phyloP scores from a whole-genome alignment of 768 basidiomycete genomes.

The Xanthoconium purpureum region DNA sequence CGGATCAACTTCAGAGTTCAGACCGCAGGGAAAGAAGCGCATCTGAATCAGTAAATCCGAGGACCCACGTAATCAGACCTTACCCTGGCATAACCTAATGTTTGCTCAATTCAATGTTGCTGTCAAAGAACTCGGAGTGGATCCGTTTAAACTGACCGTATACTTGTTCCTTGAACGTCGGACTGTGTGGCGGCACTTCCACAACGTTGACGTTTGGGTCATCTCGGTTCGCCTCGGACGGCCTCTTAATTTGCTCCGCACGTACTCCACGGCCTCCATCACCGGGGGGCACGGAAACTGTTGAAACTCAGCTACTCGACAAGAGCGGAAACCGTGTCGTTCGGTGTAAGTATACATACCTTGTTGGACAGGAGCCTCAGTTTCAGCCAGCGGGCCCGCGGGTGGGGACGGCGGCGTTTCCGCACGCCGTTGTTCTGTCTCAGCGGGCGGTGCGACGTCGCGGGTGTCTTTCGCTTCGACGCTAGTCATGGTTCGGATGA shows the following conservation, averaged over 20 bases:
- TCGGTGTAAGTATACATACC: slow-evolving; percentile 28
- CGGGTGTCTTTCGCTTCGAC: not conserved
- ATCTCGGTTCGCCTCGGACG: slow-evolving; percentile 25
- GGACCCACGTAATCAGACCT: not conserved
- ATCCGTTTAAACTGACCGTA: slow-evolving; percentile 39
- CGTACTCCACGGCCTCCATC: slow-evolving; percentile 33
- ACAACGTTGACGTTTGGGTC: slow-evolving; percentile 27
- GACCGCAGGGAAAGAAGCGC: not conserved
- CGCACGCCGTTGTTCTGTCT: slow-evolving; percentile 1
- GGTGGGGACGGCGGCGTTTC: slow-evolving; percentile 23
- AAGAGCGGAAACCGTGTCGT: not conserved
- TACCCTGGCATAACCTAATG: slow-evolving; percentile 32
- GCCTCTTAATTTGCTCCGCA: slow-evolving; percentile 25
- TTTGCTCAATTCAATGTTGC: not conserved
- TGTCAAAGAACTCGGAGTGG: not conserved
- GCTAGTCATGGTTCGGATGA: slow-evolving; percentile 2
- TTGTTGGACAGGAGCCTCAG: slow-evolving; percentile 35
- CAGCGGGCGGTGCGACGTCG: not conserved
- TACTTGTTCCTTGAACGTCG: slow-evolving; percentile 59
- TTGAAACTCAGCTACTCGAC: not conserved
- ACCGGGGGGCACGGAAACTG: slow-evolving; percentile 37
- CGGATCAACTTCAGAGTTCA: slow-evolving; percentile 23
- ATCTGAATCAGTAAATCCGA: not conserved
- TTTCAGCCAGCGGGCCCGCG: slow-evolving; percentile 24
- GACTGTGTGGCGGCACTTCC: slow-evolving; percentile 24